Conservation (phyloP, 352 stramenopile species). For the Globisporangium carolinianum region DNA sequence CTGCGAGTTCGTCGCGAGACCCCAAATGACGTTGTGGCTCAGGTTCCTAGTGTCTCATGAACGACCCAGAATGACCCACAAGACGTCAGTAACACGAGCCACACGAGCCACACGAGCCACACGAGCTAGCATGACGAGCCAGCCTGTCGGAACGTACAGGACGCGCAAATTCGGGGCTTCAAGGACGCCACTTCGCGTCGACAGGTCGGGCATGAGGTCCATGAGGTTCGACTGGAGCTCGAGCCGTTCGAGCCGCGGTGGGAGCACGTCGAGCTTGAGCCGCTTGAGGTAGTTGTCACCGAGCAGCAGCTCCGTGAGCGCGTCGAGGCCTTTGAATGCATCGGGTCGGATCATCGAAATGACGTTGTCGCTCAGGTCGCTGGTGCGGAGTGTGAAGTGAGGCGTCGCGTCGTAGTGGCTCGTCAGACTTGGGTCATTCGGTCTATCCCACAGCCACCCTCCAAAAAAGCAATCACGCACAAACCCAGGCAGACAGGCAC, state of each 20-base stretch:
- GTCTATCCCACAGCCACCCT: no score
- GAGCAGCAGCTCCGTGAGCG: slow-evolving; percentile 32
- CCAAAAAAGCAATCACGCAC: neutral
- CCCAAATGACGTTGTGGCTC: slow-evolving; percentile 60
- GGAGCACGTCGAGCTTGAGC: slow-evolving; percentile 31
- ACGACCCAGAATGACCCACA: neutral
- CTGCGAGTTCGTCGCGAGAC: slow-evolving; percentile 40
- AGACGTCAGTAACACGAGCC: neutral
- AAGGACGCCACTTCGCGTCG: slow-evolving; percentile 8
- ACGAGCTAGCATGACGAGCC: no score
- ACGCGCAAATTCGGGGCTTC: slow-evolving; percentile 25
- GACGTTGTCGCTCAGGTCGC: slow-evolving; percentile 64
- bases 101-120: no score
- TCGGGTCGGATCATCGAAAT: slow-evolving; percentile 51
- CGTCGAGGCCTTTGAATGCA: slow-evolving; percentile 39
- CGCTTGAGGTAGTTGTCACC: slow-evolving; percentile 42
- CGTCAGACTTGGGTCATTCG: no score
- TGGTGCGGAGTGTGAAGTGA: slow-evolving; percentile 3
- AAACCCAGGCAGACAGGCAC: neutral
- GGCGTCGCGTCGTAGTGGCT: no score
- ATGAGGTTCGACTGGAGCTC: slow-evolving; percentile 49
- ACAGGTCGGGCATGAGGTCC: slow-evolving; percentile 49
- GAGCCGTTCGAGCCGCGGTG: slow-evolving; percentile 29
- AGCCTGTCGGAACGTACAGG: slow-evolving; percentile 26
- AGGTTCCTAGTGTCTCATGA: slow-evolving; percentile 30